Evolutionary conservation across 2,329 filamentous ascomycete genomes (phyloP).

Genomic region (Monosporascus sp.): DNA sequence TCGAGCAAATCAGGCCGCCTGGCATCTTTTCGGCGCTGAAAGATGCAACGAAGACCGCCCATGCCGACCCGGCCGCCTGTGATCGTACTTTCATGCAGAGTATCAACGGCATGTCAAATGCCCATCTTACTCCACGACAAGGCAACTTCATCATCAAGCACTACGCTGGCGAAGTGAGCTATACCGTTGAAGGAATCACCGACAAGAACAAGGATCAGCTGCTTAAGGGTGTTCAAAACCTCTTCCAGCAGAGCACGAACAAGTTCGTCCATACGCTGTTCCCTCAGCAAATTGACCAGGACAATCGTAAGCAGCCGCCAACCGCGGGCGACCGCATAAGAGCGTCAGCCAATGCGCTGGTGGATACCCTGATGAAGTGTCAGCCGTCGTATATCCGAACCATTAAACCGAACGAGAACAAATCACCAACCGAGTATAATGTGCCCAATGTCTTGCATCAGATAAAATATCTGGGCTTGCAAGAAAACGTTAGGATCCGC

Average conservation of each 20-base stretch:
- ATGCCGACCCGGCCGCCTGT: conserved; percentile 88
- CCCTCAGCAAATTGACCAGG: conserved; percentile 88
- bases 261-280: conserved; percentile 83
- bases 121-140: conserved; percentile 86
- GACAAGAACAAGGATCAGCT: conserved; percentile 99
- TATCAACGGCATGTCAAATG: conserved; percentile 84
- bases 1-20: conserved; percentile 83
- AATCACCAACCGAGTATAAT: conserved; percentile 91
- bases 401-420: conserved; percentile 99
- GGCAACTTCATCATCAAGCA: conserved; percentile 98
- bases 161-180: conserved; percentile 94
- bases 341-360: conserved; percentile 86
- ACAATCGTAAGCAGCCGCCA: conserved; percentile 89
- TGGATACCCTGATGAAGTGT: conserved; percentile 93
- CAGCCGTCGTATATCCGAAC: conserved; percentile 97
- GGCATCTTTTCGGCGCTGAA: conserved; percentile 95
- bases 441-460: conserved; percentile 90
- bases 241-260: conserved; percentile 81
- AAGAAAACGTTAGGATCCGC: conserved; percentile 97
- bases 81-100: conserved; percentile 94
- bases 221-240: conserved; percentile 84
- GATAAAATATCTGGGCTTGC: conserved; percentile 97
- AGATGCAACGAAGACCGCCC: conserved; percentile 96
- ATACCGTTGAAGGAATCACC: conserved; percentile 92
- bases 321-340: conserved; percentile 97